A percentile compares a stretch with the other conserved stretches of the same genome.
Conservation (phyloP, 257 asterid species). For the Ophiorrhiza pumila region DNA sequence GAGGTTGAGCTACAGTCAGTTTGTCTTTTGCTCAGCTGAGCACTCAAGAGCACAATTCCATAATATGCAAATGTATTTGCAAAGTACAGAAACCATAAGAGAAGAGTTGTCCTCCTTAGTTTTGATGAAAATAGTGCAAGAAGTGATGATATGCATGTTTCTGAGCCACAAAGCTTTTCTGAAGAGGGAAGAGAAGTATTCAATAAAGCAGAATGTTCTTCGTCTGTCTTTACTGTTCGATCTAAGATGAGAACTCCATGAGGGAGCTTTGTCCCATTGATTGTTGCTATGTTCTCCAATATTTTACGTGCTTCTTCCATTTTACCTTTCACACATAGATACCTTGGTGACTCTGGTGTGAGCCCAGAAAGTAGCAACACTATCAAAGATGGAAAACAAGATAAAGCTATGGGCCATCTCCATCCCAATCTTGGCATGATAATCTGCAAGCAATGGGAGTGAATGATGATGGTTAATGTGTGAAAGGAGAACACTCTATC, state of each 20-base stretch:
- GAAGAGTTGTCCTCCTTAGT: slow-evolving; percentile 51
- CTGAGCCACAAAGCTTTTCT: not conserved
- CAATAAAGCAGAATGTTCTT: slow-evolving; percentile 10
- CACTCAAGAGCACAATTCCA: slow-evolving; percentile 54
- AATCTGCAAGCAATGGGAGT: slow-evolving; percentile 20
- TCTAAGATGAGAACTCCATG: slow-evolving; percentile 29
- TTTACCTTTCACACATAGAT: slow-evolving; percentile 31
- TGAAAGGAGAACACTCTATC: not conserved
- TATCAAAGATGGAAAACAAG: slow-evolving; percentile 29
- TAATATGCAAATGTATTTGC: slow-evolving; percentile 55
- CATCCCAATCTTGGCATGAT: slow-evolving; percentile 42
- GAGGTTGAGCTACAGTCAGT: slow-evolving; percentile 28
- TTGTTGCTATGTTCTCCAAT: slow-evolving; percentile 26
- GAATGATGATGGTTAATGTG: not conserved
- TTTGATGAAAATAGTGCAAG: slow-evolving; percentile 41
- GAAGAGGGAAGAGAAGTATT: slow-evolving; percentile 6
- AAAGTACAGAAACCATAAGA: slow-evolving; percentile 49
- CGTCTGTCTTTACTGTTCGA: slow-evolving; percentile 14
- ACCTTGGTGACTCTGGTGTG: slow-evolving; percentile 38
- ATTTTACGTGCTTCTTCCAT: slow-evolving; percentile 22
- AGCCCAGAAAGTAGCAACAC: slow-evolving; percentile 26
- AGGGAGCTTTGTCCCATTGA: slow-evolving; percentile 32
- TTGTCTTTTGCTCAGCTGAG: slow-evolving; percentile 44
- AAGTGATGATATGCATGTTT: slow-evolving; percentile 33
- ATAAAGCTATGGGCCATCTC: slow-evolving; percentile 43